These are phyloP conservation scores for Polyporus arcularius DNA, from an alignment of 768 basidiomycete species.

Conservation along the genomic window DNA sequence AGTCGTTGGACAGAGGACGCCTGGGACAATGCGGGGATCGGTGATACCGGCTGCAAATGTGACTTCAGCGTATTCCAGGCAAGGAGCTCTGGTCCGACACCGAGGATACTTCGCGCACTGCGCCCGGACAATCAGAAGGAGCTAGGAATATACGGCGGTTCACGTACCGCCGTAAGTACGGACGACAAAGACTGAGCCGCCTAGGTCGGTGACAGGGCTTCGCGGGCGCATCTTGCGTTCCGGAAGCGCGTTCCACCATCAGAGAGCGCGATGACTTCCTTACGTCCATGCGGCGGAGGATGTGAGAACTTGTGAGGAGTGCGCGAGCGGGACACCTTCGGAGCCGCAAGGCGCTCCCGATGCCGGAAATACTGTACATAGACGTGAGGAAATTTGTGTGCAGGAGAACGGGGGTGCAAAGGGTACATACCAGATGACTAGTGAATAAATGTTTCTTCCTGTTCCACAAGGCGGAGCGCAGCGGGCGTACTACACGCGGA, in stretches of 20 bases:
- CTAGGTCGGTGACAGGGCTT: not conserved
- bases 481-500: no score
- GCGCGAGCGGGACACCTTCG: not conserved
- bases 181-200: no score
- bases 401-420: not conserved
- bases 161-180: not conserved
- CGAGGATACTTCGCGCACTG: slow-evolving; percentile 11
- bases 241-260: not conserved
- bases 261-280: not conserved
- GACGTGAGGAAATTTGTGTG: not conserved
- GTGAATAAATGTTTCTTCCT: not conserved
- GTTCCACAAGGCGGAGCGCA: no score
- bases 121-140: not conserved
- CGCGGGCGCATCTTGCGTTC: not conserved
- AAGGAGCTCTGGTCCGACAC: slow-evolving; percentile 4
- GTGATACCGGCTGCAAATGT: slow-evolving; percentile 9
- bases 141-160: not conserved
- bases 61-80: not conserved
- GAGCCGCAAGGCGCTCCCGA: not conserved
- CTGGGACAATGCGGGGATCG: slow-evolving; percentile 7
- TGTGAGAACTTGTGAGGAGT: not conserved
- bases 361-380: not conserved
- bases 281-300: not conserved
- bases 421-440: not conserved
- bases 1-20: slow-evolving; percentile 1